phyloP scores from a whole-genome alignment of 371 early-diverging fungal genomes.

The Mortierella polycephala region DNA sequence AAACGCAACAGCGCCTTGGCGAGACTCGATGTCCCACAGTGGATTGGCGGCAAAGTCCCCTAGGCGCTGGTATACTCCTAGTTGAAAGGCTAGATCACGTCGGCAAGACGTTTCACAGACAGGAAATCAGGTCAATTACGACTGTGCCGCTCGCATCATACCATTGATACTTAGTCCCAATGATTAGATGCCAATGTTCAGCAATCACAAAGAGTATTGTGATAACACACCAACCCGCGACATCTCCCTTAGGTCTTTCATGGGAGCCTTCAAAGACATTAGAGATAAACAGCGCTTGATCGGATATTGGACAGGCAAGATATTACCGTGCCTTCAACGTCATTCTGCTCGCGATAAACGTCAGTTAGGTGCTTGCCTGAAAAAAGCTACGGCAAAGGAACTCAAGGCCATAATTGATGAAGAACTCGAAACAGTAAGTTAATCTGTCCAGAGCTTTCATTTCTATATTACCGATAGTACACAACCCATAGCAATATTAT shows the following conservation, averaged over 20 bases:
- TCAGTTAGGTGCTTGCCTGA: not conserved
- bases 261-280: conserved; percentile 1
- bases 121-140: too few species aligned
- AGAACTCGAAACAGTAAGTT: conserved; percentile 4
- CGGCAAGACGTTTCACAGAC: conserved; percentile 6
- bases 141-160: too few species aligned
- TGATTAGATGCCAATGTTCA: conserved; percentile 1
- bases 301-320: conserved; percentile 6
- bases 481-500: not conserved
- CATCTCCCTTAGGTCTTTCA: conserved; percentile 6
- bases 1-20: conserved; percentile 10
- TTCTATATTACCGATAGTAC: not conserved
- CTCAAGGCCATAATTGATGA: conserved; percentile 8
- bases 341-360: conserved; percentile 7
- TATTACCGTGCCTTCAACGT: conserved; percentile 7
- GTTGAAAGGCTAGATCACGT: conserved; percentile 9
- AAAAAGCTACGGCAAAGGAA: conserved; percentile 1
- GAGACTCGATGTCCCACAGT: not conserved
- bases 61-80: conserved; percentile 18
- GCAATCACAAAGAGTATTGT: conserved; percentile 6
- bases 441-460: conserved; percentile 2
- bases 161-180: not conserved
- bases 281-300: conserved; percentile 4
- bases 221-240: conserved; percentile 3
- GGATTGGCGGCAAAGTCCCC: conserved; percentile 12